Evolutionary conservation across 2,329 filamentous ascomycete genomes (phyloP).

Genomic region (Atkinsonella texensis): DNA sequence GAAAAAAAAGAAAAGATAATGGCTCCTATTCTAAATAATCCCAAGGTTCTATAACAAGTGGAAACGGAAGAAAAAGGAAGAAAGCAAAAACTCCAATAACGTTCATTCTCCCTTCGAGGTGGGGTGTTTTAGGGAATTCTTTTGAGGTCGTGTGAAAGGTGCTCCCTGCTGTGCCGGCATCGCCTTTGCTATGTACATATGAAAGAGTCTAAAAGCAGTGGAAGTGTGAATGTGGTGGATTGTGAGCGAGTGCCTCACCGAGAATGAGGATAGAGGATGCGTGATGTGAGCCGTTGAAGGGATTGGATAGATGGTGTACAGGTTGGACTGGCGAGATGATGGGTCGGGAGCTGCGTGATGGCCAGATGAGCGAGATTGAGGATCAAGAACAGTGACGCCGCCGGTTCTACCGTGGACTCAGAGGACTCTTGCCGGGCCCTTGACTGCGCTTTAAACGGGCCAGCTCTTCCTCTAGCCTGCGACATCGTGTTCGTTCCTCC

Average conservation of each 20-base stretch:
- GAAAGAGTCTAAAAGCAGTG: not conserved
- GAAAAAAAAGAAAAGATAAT: not conserved
- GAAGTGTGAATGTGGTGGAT: too few species aligned
- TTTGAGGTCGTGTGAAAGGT: not conserved
- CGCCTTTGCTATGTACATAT: not conserved
- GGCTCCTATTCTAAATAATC: too few species aligned
- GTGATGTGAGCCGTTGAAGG: not conserved
- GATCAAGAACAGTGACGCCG: not conserved
- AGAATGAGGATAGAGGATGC: not conserved
- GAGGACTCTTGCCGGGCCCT: constrained; percentile 29
- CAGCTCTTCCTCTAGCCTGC: constrained; percentile 40
- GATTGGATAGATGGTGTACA: not conserved
- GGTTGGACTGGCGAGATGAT: not conserved
- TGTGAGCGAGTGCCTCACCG: too few species aligned
- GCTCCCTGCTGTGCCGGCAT: not conserved
- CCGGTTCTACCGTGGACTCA: constrained; percentile 24
- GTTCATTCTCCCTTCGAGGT: not conserved
- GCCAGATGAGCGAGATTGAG: too few species aligned
- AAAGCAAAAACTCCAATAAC: too few species aligned
- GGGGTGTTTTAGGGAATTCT: not conserved
- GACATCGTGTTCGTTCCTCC: constrained; percentile 36
- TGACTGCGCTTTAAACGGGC: constrained; percentile 29
- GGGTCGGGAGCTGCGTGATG: not conserved
- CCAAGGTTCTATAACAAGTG: too few species aligned
- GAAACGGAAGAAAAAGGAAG: too few species aligned